Conservation (phyloP, 306 rosid genomes). For the Oxytropis ochrocephala region DNA sequence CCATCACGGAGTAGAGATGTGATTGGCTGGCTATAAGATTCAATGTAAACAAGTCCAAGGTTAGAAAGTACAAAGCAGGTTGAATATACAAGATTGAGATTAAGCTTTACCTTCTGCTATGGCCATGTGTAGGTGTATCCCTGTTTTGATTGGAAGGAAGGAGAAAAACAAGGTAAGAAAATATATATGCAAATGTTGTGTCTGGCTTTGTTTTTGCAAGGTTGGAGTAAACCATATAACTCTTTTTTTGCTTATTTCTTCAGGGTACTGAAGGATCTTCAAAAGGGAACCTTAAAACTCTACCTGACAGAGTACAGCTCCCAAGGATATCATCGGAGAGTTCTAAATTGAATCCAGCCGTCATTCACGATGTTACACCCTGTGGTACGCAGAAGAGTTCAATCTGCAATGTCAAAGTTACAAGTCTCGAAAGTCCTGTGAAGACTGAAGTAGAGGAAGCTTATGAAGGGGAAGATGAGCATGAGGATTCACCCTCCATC, state of each 20-base stretch:
- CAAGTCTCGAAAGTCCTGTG: conserved; percentile 41
- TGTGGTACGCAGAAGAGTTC: conserved; percentile 36
- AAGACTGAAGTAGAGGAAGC: conserved; percentile 49
- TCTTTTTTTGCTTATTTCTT: conserved; percentile 1
- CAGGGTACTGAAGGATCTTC: conserved; percentile 41
- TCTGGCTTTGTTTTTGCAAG: neutral
- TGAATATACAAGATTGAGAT: conserved; percentile 4
- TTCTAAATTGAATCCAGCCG: conserved; percentile 29
- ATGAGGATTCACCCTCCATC: conserved; percentile 46
- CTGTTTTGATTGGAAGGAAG: conserved; percentile 39
- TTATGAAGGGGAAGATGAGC: conserved; percentile 84
- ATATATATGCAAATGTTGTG: no score
- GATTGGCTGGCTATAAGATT: conserved; percentile 5
- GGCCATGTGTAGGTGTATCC: conserved; percentile 56
- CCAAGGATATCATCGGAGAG: conserved; percentile 26
- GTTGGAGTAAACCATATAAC: neutral
- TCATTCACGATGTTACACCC: conserved; percentile 28
- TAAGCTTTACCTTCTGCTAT: conserved; percentile 28
- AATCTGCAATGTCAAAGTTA: conserved; percentile 39
- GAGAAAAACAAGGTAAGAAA: conserved; percentile 60
- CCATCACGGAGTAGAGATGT: conserved; percentile 29
- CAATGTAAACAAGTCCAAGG: neutral
- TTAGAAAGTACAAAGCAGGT: neutral
- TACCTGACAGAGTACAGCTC: conserved; percentile 36
- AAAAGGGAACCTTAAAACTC: conserved; percentile 24